phyloP scores from a whole-genome alignment of 108 stramenopile genomes.

The Cylindrotheca closterium region DNA sequence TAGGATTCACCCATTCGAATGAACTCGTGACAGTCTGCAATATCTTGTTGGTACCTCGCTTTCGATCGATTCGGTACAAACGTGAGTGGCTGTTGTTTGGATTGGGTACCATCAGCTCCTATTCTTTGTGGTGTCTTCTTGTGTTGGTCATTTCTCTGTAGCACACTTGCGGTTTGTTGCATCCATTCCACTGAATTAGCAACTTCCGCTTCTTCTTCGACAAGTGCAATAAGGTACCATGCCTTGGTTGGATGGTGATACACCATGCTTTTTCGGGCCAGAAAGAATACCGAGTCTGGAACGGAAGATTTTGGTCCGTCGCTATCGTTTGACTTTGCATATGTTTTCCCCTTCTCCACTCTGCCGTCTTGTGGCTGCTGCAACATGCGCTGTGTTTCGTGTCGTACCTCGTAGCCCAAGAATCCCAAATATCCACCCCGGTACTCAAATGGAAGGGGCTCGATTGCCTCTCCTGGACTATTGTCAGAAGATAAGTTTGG shows the following conservation, averaged over 20 bases:
- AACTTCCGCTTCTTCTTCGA: slow-evolving; percentile 15
- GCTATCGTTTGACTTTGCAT: too few relatives aligned
- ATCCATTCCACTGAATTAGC: slow-evolving; percentile 56
- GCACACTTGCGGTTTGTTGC: slow-evolving; percentile 15
- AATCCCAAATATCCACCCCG: slow-evolving; percentile 84
- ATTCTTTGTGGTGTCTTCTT: neutral
- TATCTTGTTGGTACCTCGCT: slow-evolving; percentile 53
- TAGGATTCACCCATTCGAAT: slow-evolving; percentile 90
- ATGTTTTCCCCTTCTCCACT: too few relatives aligned
- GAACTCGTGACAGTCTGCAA: slow-evolving; percentile 67
- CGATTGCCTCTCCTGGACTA: too few relatives aligned
- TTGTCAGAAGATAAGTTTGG: too few relatives aligned
- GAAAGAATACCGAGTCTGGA: slow-evolving; percentile 78
- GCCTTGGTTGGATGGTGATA: slow-evolving; percentile 66
- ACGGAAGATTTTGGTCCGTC: too few relatives aligned
- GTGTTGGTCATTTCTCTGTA: neutral
- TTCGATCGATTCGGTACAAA: slow-evolving; percentile 67
- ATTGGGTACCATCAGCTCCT: neutral
- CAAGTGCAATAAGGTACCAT: slow-evolving; percentile 71
- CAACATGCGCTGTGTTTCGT: slow-evolving; percentile 57
- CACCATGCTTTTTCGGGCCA: slow-evolving; percentile 67
- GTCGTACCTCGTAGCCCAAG: slow-evolving; percentile 80
- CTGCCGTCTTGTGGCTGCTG: slow-evolving; percentile 34
- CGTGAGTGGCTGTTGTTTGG: slow-evolving; percentile 3
- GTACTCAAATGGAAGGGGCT: slow-evolving; percentile 59